Conservation (phyloP, 768 basidiomycete genomes). For the Lactarius evosmus region DNA sequence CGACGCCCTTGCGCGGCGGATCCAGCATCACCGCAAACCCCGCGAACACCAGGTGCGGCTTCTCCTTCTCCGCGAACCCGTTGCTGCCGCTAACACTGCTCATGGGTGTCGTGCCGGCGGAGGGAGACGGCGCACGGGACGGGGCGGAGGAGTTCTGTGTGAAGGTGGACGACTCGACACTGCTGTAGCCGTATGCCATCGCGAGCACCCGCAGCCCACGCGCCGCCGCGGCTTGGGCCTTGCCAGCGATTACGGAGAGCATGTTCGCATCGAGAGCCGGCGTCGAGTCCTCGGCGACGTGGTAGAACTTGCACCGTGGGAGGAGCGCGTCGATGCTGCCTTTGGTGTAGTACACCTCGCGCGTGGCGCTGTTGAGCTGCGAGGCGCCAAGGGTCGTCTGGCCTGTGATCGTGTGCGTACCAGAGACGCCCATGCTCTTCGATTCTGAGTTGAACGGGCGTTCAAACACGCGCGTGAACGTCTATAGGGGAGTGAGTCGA, state of each 20-base stretch:
- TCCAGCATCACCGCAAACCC: conserved; percentile 96
- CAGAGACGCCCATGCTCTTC: conserved; percentile 91
- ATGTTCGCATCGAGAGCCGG: conserved; percentile 71
- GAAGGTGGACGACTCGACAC: conserved; percentile 40
- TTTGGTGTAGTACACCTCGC: conserved; percentile 87
- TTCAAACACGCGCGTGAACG: conserved; percentile 71
- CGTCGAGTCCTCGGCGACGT: conserved; percentile 85
- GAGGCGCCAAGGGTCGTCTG: conserved; percentile 28
- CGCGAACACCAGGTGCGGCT: conserved; percentile 70
- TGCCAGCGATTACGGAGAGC: conserved; percentile 60
- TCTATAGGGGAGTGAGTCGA: conserved; percentile 38
- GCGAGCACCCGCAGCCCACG: conserved; percentile 85
- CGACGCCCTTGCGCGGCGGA: conserved; percentile 91
- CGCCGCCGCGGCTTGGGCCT: conserved; percentile 68
- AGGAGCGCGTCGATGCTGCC: conserved; percentile 89
- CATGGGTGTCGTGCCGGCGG: conserved; percentile 28
- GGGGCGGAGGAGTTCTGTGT: conserved; percentile 21
- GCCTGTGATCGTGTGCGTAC: conserved; percentile 49
- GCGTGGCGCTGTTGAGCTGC: conserved; percentile 36
- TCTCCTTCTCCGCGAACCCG: conserved; percentile 34
- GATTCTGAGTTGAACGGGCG: conserved; percentile 90
- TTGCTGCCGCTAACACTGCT: conserved; percentile 24
- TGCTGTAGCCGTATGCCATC: conserved; percentile 84
- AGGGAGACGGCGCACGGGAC: conserved; percentile 31
- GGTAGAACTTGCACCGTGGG: conserved; percentile 83